Base-by-base conservation (phyloP, 2,329 filamentous ascomycete genomes). In the Zasmidium citrigriseum region DNA sequence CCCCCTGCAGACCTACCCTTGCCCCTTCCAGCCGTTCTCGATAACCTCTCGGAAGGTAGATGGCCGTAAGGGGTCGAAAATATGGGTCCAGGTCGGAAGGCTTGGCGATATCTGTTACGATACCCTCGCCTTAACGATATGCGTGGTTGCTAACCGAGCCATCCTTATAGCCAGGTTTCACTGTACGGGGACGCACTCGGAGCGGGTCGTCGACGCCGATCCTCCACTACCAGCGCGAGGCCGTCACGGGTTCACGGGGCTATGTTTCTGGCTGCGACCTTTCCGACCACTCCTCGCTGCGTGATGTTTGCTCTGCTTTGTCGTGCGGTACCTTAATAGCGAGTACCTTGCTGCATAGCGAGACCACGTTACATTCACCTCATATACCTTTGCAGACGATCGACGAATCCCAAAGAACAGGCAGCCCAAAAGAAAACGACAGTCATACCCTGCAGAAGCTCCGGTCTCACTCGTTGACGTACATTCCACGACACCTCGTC, bases 401-500 rank as follows among this genome's bases (percentile, higher is more conserved):
- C 34, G 12, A 9, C 34, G 34, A 41, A 11, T 41, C 34, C 34
- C 34, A 64, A 51, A 55, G 48, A 57, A 62, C 57, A 51, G 51
- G 34, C 53, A 55, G 41, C 34, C 34, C 34, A 59, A 54, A 63
- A n/a, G n/a, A n/a, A 44, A 52, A 25, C 53, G 50, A 47, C 55
- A 47, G 48, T 48, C 18, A 34, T 54, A 50, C 29, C 11, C 34
- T 25, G 11, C 21, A 38, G 18, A 2, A 38, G 11, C 53, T 38
- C 45, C 45, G 27, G 41, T 22, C 46, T 48, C 38, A 45, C 34
- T 16, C 14, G 34, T 41, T 41, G 34, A 41, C 34, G 34, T 48
- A 49, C 61, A 55, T 58, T 59, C 61, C 59, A 58, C 64, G 63
- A 64, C 59, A 59, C 52, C 29, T 48, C 16, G 45, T 57, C 46